Evolutionary conservation across 2,329 filamentous ascomycete species (phyloP).

Genomic region (Nannizziopsis arthrosporioides): DNA sequence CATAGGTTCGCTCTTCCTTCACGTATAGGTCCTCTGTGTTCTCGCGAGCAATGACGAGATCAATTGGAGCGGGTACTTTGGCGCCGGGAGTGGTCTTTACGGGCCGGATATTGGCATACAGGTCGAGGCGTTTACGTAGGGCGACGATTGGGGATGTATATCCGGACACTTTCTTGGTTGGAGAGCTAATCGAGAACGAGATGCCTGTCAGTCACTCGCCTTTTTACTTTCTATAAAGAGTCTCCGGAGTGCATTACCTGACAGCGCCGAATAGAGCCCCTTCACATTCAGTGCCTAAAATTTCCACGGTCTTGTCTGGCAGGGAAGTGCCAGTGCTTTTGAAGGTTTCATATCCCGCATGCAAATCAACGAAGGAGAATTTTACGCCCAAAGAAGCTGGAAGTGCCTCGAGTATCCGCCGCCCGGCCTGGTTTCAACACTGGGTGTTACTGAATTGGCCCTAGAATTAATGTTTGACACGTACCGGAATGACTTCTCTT

Average conservation of each 20-base stretch:
- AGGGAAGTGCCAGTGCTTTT: slow-evolving; percentile 78
- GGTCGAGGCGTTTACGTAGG: slow-evolving; percentile 83
- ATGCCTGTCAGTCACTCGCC: not conserved
- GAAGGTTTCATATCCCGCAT: slow-evolving; percentile 89
- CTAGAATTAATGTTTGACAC: slow-evolving; percentile 11
- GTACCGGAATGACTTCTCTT: slow-evolving; percentile 85
- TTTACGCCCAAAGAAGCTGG: slow-evolving; percentile 81
- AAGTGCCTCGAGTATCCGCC: slow-evolving; percentile 82
- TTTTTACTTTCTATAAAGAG: not conserved
- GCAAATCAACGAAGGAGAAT: slow-evolving; percentile 87
- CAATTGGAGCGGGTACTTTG: slow-evolving; percentile 51
- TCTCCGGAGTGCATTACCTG: slow-evolving; percentile 36
- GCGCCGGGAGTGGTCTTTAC: slow-evolving; percentile 64
- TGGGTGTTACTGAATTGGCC: slow-evolving; percentile 1
- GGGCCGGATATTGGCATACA: slow-evolving; percentile 94
- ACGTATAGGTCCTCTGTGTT: slow-evolving; percentile 99
- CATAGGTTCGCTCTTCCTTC: slow-evolving; percentile 82
- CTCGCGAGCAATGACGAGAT: slow-evolving; percentile 96
- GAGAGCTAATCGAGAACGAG: slow-evolving; percentile 47
- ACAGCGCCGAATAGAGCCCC: slow-evolving; percentile 95
- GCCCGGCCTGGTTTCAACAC: slow-evolving; percentile 49
- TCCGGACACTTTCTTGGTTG: slow-evolving; percentile 76
- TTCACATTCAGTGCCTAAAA: slow-evolving; percentile 83
- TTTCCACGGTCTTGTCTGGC: slow-evolving; percentile 79
- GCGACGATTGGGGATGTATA: slow-evolving; percentile 96